Percentiles rank a stretch among this genome's conserved stretches.
Evolutionary conservation across 2,329 filamentous ascomycete species (phyloP).

Genomic region (Cladosporium sp.): DNA sequence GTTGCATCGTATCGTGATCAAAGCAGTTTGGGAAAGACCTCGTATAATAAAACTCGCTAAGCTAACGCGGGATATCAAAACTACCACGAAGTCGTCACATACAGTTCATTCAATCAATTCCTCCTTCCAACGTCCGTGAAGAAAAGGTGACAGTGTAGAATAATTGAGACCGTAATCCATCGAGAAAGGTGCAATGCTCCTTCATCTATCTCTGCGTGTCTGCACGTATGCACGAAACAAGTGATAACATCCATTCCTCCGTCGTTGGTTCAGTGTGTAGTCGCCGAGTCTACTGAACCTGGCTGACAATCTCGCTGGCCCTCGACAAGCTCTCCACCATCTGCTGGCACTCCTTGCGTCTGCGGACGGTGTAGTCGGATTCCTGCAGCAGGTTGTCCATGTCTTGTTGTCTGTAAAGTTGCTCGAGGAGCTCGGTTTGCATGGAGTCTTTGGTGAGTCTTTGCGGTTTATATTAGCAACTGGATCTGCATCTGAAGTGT

Average conservation of each 20-base stretch:
- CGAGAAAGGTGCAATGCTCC: neutral
- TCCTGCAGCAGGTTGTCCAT: slow-evolving; percentile 95
- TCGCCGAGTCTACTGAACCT: slow-evolving; percentile 50
- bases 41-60: too few relatives aligned
- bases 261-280: too few relatives aligned
- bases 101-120: too few relatives aligned
- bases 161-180: too few relatives aligned
- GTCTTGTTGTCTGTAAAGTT: slow-evolving; percentile 92
- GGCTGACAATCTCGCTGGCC: slow-evolving; percentile 93
- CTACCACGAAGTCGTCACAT: too few relatives aligned
- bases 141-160: too few relatives aligned
- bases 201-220: neutral
- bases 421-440: slow-evolving; percentile 93
- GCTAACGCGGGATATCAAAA: too few relatives aligned
- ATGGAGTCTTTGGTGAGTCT: slow-evolving; percentile 97
- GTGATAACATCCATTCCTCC: neutral
- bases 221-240: neutral
- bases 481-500: slow-evolving; percentile 8
- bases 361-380: slow-evolving; percentile 90
- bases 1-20: too few relatives aligned
- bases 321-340: slow-evolving; percentile 93
- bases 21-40: too few relatives aligned
- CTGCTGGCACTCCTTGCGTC: slow-evolving; percentile 96
- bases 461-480: slow-evolving; percentile 3
- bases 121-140: too few relatives aligned